Conservation (phyloP, 2,329 filamentous ascomycete species). For the Alternaria angustiovoidea region DNA sequence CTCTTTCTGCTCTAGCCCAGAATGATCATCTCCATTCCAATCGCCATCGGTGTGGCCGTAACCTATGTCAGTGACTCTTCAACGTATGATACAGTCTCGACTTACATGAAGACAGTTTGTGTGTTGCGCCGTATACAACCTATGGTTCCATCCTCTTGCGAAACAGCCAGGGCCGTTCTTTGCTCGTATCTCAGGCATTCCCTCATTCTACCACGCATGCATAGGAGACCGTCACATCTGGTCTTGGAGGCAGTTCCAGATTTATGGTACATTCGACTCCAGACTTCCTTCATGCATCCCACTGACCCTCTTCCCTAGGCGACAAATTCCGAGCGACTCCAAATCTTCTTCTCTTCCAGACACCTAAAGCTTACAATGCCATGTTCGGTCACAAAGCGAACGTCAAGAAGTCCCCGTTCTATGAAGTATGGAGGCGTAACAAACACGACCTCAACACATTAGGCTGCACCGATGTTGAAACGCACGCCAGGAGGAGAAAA, state of each 20-base stretch:
- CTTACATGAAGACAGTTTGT: neutral
- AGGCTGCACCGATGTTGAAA: slow-evolving; percentile 8
- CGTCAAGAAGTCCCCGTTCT: slow-evolving; percentile 21
- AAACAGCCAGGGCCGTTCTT: slow-evolving; percentile 17
- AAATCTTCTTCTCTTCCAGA: slow-evolving; percentile 71
- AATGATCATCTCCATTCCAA: neutral
- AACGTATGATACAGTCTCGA: neutral
- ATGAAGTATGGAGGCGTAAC: slow-evolving; percentile 20
- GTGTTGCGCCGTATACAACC: slow-evolving; percentile 18
- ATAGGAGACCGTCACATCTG: slow-evolving; percentile 27
- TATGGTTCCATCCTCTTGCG: slow-evolving; percentile 15
- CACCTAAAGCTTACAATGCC: slow-evolving; percentile 56
- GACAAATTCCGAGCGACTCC: slow-evolving; percentile 20
- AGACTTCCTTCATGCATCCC: neutral
- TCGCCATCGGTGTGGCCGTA: neutral
- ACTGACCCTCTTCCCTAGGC: neutral
- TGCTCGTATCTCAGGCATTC: slow-evolving; percentile 10
- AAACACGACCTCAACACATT: slow-evolving; percentile 20
- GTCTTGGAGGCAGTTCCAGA: slow-evolving; percentile 19
- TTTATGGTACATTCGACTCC: slow-evolving; percentile 3
- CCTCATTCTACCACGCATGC: slow-evolving; percentile 20
- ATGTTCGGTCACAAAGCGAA: slow-evolving; percentile 47
- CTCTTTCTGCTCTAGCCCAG: neutral
- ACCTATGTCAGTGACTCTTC: neutral
- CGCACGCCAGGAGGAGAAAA: slow-evolving; percentile 23